These are phyloP conservation scores for Dictyophora rubrovolvata DNA, from an alignment of 768 basidiomycete species.

Conservation along the genomic window DNA sequence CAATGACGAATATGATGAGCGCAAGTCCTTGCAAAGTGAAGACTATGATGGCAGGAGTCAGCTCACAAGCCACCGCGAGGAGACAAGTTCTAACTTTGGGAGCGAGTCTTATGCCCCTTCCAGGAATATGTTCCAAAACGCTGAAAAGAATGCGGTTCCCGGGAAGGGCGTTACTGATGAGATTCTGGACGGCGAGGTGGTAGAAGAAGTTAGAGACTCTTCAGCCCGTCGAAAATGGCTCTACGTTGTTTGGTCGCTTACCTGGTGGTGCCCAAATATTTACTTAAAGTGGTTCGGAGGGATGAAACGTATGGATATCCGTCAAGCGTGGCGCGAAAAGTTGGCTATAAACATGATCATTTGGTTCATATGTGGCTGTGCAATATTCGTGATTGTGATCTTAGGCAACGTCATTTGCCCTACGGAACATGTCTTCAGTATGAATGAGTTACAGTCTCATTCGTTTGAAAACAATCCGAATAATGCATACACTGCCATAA, in stretches of 20 bases:
- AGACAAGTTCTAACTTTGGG: slow-evolving; percentile 71
- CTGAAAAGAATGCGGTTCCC: slow-evolving; percentile 76
- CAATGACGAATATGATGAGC: slow-evolving; percentile 71
- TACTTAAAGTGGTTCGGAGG: slow-evolving; percentile 64
- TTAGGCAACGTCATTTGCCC: slow-evolving; percentile 88
- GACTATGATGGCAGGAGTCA: slow-evolving; percentile 75
- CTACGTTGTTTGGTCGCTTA: slow-evolving; percentile 74
- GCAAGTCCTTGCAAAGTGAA: slow-evolving; percentile 60
- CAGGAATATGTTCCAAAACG: slow-evolving; percentile 88
- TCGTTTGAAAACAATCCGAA: slow-evolving; percentile 52
- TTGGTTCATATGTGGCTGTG: slow-evolving; percentile 84
- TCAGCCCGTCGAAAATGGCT: slow-evolving; percentile 83
- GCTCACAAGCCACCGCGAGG: slow-evolving; percentile 68
- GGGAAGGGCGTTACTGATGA: slow-evolving; percentile 35
- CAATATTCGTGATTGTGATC: slow-evolving; percentile 87
- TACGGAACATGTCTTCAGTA: slow-evolving; percentile 82
- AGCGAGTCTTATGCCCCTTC: slow-evolving; percentile 92
- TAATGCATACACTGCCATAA: slow-evolving; percentile 71
- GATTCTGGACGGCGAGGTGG: slow-evolving; percentile 78
- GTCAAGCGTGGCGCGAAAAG: slow-evolving; percentile 97
- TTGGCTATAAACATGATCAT: slow-evolving; percentile 90
- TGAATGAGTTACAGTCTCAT: slow-evolving; percentile 64
- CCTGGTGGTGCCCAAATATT: slow-evolving; percentile 81
- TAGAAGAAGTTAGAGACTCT: slow-evolving; percentile 77
- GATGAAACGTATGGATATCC: slow-evolving; percentile 90